Percentiles rank a stretch among this genome's conserved stretches.
These are phyloP conservation scores for Kodamaea hsintzibuensis DNA, from an alignment of 805 yeast genomes.

Conservation along the genomic window DNA sequence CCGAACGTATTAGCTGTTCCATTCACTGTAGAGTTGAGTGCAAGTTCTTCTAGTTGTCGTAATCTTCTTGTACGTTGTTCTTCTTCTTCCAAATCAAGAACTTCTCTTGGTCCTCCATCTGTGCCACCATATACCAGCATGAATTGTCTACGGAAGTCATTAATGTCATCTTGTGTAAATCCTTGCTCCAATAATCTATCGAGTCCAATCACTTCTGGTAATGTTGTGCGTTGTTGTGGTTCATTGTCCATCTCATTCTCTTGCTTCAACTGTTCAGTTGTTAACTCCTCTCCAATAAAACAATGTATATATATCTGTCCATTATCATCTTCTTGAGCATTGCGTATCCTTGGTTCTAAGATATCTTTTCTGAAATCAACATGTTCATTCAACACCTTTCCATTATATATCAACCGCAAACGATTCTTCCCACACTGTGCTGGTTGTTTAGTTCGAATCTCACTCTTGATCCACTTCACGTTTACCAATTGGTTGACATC, in stretches of 20 bases:
- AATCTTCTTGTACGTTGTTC: conserved; percentile 42
- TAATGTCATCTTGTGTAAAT: conserved; percentile 74
- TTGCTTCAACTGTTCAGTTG: conserved; percentile 49
- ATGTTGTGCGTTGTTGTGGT: conserved; percentile 50
- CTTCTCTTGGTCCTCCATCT: conserved; percentile 16
- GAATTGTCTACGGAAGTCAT: conserved; percentile 72
- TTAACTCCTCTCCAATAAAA: conserved; percentile 67
- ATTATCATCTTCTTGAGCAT: conserved; percentile 14
- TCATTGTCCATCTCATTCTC: conserved; percentile 55
- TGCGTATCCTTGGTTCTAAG: conserved; percentile 27
- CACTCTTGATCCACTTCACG: conserved; percentile 31
- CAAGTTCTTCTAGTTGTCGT: conserved; percentile 75
- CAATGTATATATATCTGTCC: conserved; percentile 69
- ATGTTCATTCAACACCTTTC: conserved; percentile 59
- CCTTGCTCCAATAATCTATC: conserved; percentile 84
- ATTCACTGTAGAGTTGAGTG: conserved; percentile 71
- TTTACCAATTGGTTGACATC: conserved; percentile 33
- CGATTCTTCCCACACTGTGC: conserved; percentile 40
- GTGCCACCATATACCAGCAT: conserved; percentile 52
- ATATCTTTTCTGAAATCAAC: conserved; percentile 57
- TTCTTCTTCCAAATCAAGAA: conserved; percentile 42
- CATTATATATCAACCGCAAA: conserved; percentile 67
- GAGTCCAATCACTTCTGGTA: conserved; percentile 78
- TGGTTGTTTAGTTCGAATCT: conserved; percentile 27
- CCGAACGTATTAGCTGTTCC: conserved; percentile 39